These are phyloP conservation scores for Venturiaceae sp. DNA, from an alignment of 2,329 filamentous ascomycete genomes.

Conservation along the genomic window DNA sequence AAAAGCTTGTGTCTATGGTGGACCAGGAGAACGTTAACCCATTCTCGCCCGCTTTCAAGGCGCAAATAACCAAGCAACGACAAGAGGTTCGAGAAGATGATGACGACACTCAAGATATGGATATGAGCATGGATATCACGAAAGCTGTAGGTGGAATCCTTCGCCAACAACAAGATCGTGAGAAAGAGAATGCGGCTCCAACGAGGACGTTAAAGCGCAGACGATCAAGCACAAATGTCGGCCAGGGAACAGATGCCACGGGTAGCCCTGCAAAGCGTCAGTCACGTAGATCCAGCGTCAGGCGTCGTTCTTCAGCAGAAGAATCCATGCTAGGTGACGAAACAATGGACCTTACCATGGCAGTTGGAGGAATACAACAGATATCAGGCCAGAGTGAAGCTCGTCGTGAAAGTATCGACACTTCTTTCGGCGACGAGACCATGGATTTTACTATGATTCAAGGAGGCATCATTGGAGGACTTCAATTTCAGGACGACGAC, in stretches of 20 bases:
- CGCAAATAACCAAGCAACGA: conserved; percentile 15
- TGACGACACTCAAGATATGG: conserved; percentile 50
- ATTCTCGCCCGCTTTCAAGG: conserved; percentile 34
- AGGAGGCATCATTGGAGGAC: conserved; percentile 19
- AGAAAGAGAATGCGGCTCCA: background rate
- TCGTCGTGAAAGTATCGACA: conserved; percentile 11
- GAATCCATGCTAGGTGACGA: conserved; percentile 15
- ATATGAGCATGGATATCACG: conserved; percentile 93
- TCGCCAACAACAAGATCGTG: conserved; percentile 16
- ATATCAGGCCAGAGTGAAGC: conserved; percentile 15
- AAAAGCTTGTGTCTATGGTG: conserved; percentile 18
- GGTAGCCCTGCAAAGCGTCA: conserved; percentile 4
- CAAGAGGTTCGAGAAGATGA: conserved; percentile 23
- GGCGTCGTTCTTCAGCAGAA: conserved; percentile 4
- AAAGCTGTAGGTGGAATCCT: conserved; percentile 73
- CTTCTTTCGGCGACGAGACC: conserved; percentile 18
- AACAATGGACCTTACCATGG: conserved; percentile 30
- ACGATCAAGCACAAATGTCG: conserved; percentile 5
- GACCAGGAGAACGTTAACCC: conserved; percentile 43
- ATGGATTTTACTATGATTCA: conserved; percentile 30
- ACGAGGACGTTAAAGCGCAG: conserved; percentile 4
- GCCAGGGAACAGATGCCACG: background rate
- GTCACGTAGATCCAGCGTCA: conserved; percentile 9
- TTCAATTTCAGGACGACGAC: conserved; percentile 12
- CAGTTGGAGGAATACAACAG: conserved; percentile 25